Evolutionary conservation across 2,329 filamentous ascomycete genomes (phyloP), one percentile per base, ranked within the genome.

Genomic region (Nothopassalora personata): DNA sequence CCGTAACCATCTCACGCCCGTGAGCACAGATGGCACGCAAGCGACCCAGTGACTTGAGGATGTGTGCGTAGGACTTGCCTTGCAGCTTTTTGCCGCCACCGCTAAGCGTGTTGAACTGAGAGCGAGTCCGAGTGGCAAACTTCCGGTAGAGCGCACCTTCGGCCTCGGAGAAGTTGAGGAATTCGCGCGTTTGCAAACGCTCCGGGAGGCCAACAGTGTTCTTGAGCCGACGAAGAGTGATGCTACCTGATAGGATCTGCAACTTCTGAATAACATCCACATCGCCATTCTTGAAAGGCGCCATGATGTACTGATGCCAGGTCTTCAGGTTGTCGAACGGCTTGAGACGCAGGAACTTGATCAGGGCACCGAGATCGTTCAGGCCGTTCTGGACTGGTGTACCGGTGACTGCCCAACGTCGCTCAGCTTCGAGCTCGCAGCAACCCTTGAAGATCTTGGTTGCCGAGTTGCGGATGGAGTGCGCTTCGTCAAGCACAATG

Each of bases 401-500:
- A 56, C 93, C 94, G 0, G 94, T 97, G n/a, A 97, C 90, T 2
- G 92, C 93, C 94, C 94, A 99, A 34, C 92, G 87, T 33, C 92
- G 85, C 69, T 89, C 83, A 1, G 91, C 90, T 60, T 89, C 82
- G 2, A 97, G 79, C 19, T 85, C 83, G 64, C 91, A 92, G 19
- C 94, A 90, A 3, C 90, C 90, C 71, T 92, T 91, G 56, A 91
- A 95, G 66, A 93, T 88, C 45, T 89, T 79, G 0, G 91, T 93
- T 3, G 81, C 83, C 63, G 90, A 87, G 67, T 95, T 93, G 28
- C 94, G 89, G 64, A 99, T 97, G 74, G 89, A 89, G 72, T 99
- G 94, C 0, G 92, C 94, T 75, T 99, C 93, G 64, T 97, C 93
- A 1, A 97, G 82, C 1, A 97, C 91, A 56, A 97, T 89, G 19